Conservation (phyloP, 2,329 filamentous ascomycete genomes). For the Calonectria pseudoturangicola region DNA sequence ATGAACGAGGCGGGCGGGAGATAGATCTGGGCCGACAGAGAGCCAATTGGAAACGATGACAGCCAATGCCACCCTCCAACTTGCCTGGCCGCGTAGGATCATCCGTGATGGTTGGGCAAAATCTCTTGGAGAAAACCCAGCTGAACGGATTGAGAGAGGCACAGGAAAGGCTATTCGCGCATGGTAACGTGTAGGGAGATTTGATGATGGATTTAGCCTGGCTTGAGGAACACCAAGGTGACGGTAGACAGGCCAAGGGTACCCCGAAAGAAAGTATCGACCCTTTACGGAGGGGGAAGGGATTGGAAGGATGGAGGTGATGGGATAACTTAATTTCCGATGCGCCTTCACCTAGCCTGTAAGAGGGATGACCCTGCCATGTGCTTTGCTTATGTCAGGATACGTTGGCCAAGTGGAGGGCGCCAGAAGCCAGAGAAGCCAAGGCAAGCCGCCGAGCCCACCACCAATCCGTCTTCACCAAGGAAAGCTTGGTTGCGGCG, state of each 20-base stretch:
- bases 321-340: slow-evolving; percentile 37
- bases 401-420: slow-evolving; percentile 22
- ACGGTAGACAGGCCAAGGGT: slow-evolving; percentile 6
- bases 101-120: neutral
- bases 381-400: slow-evolving; percentile 23
- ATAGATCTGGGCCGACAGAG: slow-evolving; percentile 32
- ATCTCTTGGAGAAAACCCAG: neutral
- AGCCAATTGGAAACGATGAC: slow-evolving; percentile 10
- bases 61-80: neutral
- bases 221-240: neutral
- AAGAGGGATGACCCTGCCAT: slow-evolving; percentile 29
- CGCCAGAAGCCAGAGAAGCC: slow-evolving; percentile 10
- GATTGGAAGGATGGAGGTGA: slow-evolving; percentile 36
- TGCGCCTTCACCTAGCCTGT: slow-evolving; percentile 23
- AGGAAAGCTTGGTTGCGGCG: slow-evolving; percentile 35
- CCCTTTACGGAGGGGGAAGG: slow-evolving; percentile 22
- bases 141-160: slow-evolving; percentile 20
- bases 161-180: slow-evolving; percentile 15
- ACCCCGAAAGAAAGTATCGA: slow-evolving; percentile 11
- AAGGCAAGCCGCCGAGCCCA: slow-evolving; percentile 19
- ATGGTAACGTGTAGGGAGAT: neutral
- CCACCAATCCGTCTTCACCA: neutral
- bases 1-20: slow-evolving; percentile 27
- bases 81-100: neutral
- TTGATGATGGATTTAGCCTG: neutral